Evolutionary conservation across 371 early-diverging fungal species (phyloP).

Genomic region (Fennellomyces sp.): DNA sequence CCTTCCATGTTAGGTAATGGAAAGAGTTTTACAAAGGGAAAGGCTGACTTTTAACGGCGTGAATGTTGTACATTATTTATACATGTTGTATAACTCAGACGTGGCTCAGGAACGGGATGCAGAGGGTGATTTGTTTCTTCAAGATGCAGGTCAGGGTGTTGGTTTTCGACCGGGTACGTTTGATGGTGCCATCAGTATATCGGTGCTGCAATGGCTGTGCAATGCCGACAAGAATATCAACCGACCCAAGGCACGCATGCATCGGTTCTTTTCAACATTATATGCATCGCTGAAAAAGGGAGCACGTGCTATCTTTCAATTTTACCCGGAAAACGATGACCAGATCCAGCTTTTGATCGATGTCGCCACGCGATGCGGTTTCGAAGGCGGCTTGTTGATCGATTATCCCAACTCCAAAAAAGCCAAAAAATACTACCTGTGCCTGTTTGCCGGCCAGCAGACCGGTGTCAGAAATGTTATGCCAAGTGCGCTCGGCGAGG

Average conservation of each 20-base stretch:
- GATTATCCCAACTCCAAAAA: slow-evolving; percentile 98
- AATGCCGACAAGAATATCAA: slow-evolving; percentile 92
- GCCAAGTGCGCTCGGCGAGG: slow-evolving; percentile 81
- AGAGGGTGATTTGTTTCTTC: slow-evolving; percentile 91
- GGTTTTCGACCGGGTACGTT: slow-evolving; percentile 96
- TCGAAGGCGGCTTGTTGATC: slow-evolving; percentile 96
- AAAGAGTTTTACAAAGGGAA: too few relatives aligned
- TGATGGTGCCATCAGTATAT: slow-evolving; percentile 98
- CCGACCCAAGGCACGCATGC: slow-evolving; percentile 84
- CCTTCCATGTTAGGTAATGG: slow-evolving; percentile 89
- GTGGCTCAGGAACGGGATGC: slow-evolving; percentile 83
- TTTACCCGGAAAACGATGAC: slow-evolving; percentile 96
- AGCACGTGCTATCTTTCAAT: slow-evolving; percentile 97
- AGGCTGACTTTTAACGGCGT: not conserved
- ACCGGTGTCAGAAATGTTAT: slow-evolving; percentile 62
- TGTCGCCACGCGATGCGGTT: slow-evolving; percentile 89
- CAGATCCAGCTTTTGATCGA: slow-evolving; percentile 95
- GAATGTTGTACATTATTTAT: too few relatives aligned
- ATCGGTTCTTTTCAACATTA: slow-evolving; percentile 92
- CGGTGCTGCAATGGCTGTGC: slow-evolving; percentile 99
- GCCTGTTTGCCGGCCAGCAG: slow-evolving; percentile 91
- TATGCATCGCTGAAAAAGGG: slow-evolving; percentile 89
- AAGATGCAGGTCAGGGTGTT: slow-evolving; percentile 97
- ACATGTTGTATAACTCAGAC: slow-evolving; percentile 38
- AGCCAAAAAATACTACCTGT: slow-evolving; percentile 96